A percentile compares a stretch with the other conserved stretches of the same genome.
Conservation (phyloP, 495 filamentous ascomycete species). For the Penicillium cataractarum region DNA sequence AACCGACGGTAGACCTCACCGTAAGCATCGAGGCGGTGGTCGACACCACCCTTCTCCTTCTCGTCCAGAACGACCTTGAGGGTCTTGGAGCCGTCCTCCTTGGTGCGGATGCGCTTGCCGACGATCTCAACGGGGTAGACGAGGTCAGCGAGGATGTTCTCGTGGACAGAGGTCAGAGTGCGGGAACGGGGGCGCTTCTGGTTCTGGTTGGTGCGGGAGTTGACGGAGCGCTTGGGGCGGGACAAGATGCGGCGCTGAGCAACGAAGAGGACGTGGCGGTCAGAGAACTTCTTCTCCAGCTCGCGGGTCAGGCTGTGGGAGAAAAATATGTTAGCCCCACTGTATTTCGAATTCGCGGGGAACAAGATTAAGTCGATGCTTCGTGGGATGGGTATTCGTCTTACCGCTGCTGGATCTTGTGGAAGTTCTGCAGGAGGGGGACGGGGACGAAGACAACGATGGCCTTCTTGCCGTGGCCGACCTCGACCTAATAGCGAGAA, state of each 20-base stretch:
- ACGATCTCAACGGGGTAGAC: slow-evolving; percentile 99
- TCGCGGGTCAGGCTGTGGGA: slow-evolving; percentile 87
- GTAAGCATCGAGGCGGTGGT: slow-evolving; percentile 99
- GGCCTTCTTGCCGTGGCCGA: slow-evolving; percentile 99
- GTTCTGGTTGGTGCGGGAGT: slow-evolving; percentile 87
- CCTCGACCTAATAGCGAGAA: slow-evolving; percentile 79
- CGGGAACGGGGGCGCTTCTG: slow-evolving; percentile 98
- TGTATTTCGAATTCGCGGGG: slow-evolving; percentile 5
- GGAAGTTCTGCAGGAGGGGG: slow-evolving; percentile 91
- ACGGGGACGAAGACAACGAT: slow-evolving; percentile 99
- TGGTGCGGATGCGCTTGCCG: slow-evolving; percentile 93
- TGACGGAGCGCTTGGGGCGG: slow-evolving; percentile 93
- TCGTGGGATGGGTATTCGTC: slow-evolving; percentile 8
- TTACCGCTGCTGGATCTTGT: slow-evolving; percentile 99
- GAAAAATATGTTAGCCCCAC: slow-evolving; percentile 13
- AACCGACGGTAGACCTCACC: slow-evolving; percentile 96
- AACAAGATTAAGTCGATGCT: slow-evolving; percentile 10
- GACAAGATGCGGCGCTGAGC: slow-evolving; percentile 98
- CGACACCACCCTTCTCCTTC: slow-evolving; percentile 98
- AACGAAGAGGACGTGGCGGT: slow-evolving; percentile 98
- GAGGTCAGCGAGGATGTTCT: slow-evolving; percentile 91
- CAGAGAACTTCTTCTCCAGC: slow-evolving; percentile 99
- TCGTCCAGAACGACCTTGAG: slow-evolving; percentile 98
- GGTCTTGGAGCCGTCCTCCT: slow-evolving; percentile 96
- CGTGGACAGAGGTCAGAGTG: slow-evolving; percentile 96